Evolutionary conservation across 2,329 filamentous ascomycete genomes (phyloP).

Genomic region (Apiospora marii): DNA sequence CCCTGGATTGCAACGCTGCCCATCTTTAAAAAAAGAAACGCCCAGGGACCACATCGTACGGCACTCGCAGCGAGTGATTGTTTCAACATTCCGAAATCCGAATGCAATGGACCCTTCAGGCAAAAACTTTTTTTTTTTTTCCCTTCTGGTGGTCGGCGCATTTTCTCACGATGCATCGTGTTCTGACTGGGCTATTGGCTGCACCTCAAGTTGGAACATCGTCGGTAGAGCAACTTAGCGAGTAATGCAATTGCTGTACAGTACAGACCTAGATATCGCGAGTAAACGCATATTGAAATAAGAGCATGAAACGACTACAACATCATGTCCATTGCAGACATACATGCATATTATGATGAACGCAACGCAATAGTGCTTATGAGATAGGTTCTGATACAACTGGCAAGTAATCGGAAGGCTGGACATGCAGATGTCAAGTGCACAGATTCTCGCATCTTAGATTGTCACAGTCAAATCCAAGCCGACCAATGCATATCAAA

Average conservation of each 20-base stretch:
- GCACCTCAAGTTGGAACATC: background rate
- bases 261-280: background rate
- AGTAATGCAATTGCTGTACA: background rate
- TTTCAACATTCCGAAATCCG: background rate
- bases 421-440: no score
- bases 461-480: background rate
- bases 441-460: background rate
- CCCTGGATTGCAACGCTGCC: slow-evolving; percentile 2
- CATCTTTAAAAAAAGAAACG: background rate
- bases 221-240: background rate
- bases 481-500: background rate
- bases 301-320: background rate
- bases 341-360: background rate
- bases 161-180: background rate
- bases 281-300: background rate
- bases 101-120: no score
- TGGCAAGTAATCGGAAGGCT: background rate
- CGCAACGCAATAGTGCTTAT: background rate
- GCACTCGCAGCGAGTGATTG: background rate
- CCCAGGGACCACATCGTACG: background rate
- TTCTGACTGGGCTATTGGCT: background rate
- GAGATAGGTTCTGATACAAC: background rate
- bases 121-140: background rate
- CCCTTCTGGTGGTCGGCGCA: background rate
- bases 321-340: no score